Base-by-base conservation (phyloP, 257 asterid species). In the Echites panduratus region DNA sequence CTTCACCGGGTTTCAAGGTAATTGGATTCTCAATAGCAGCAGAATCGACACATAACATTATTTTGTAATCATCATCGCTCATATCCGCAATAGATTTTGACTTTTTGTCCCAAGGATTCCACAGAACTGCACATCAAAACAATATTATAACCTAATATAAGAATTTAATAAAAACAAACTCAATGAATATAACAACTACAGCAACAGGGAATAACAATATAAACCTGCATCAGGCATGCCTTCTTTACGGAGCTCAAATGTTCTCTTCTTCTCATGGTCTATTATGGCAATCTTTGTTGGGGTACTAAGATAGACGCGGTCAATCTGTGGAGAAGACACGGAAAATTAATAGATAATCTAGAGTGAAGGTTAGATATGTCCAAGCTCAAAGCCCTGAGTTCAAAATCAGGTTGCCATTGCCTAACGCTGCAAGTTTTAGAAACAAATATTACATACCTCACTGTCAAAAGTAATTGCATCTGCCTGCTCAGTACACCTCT, bases 41-140 rank as follows among this genome's bases (percentile, higher is more conserved):
- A 57, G 97, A 88, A 78, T 88, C 93, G 50, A 90, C 86, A 61
- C 90, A 85, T 10, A 88, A 65, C 95, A 88, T 88, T 26, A 66
- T 81, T 81, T 88, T 88, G 83, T 85, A 90, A 75, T 88, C 92
- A 45, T 80, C 91, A 70, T 82, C 92, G 1, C 96, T 92, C 49
- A 91, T 74, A 84, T 91, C 95, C 2, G 89, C 85, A 67, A 89
- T 85, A 73, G 95, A 77, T 86, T 91, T 89, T n/a, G 92, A 86
- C 74, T 82, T 87, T 82, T 89, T 91, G 84, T 91, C 96, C 96
- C 97, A 91, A 70, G 97, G 97, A 80, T 91, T 91, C 97, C 97
- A 89, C 63, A 91, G 85, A 79, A 80, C 96, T 91, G 88, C 78
- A 77, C 27, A 67, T 32, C 50, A 80, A 53, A 77, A 47, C 70